Base-by-base conservation (phyloP, 805 yeast genomes). In the Metschnikowia lochheadii region DNA sequence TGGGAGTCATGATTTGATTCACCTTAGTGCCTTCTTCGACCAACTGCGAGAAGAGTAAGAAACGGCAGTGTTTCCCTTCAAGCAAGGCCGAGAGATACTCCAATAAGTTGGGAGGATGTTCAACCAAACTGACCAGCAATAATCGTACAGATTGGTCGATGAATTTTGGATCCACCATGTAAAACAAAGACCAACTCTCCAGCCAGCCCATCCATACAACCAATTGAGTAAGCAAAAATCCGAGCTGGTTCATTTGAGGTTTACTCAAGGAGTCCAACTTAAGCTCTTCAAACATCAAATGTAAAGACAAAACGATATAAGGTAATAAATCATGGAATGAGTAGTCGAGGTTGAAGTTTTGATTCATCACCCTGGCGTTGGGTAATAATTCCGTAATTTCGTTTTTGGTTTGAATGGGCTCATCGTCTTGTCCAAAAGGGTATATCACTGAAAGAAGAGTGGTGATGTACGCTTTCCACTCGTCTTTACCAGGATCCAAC, bases 191-290 rank as follows among this genome's bases (percentile, higher is more conserved):
- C 96, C 96, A 87, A 0, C 58, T 51, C 1, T 74, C 81, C 10
- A 84, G 79, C 96, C 96, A 87, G 5, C 87, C 83, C 81, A 85
- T 79, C 83, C 88, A 81, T 11, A 72, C 57, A 0, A 85, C 76
- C 13, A 87, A 62, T 56, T 84, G 85, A 0, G 83, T 70, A n/a
- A 90, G 64, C 20, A 90, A 63, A 0, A 68, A 23, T 0, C 85
- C 82, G 29, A 91, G 58, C 32, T 66, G 66, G 3, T 68, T 57
- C 11, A 75, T 67, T 7, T 69, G 63, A 0, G 58, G 49, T 3
- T 60, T 49, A 5, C 76, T 70, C 23, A 81, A 66, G 1, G 80
- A 66, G 57, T 86, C 82, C 31, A 92, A 69, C 46, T 78, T 76
- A 42, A 77, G 64, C 53, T 92, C 97, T 63, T 92, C 97, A 48